Base-by-base conservation (phyloP, 2,329 filamentous ascomycete species). In the Fusarium fujikuroi region DNA sequence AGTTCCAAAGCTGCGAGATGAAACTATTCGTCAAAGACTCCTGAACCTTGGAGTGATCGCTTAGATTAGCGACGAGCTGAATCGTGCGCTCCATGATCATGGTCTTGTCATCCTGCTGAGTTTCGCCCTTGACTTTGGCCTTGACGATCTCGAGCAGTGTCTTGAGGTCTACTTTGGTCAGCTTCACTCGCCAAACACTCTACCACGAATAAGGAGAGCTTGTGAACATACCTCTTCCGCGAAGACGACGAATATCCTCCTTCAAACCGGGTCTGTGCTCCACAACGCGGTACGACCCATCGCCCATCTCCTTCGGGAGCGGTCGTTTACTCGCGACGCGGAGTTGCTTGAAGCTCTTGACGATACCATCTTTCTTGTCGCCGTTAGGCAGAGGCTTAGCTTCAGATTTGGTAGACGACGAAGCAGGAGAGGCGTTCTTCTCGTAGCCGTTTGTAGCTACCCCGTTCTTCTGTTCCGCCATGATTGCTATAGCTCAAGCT, bases 41-140 rank as follows among this genome's bases (percentile, higher is more conserved):
- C 15, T 92, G 86, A 32, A 87, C 85, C 75, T 88, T 88, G 3
- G 92, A 94, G 61, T 87, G 84, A 56, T 87, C 82, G 2, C 91
- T 91, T 39, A 94, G 84, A 37, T 87, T 88, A 18, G 91, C 87
- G 9, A 93, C 91, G 21, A 94, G 85, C 83, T 91, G 88, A 68
- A 94, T 93, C 9, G 92, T 86, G 12, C 89, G 86, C 80, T 94
- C 92, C 90, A 94, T 93, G 49, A 94, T 84, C 86, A 93, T 92
- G 4, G 91, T 92, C 82, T 92, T 93, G 83, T 95, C 93, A 76
- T 95, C 91, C 9, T 89, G 81, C 16, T 91, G 84, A 53, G 89
- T 84, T 64, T 87, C 86, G 2, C 92, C 91, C 74, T 89, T 91
- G 37, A 91, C 80, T 81, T 93, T 91, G 69, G 84, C 86, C 61